Conservation (phyloP, 305 asterid genomes). For the Fraxinus platypoda region DNA sequence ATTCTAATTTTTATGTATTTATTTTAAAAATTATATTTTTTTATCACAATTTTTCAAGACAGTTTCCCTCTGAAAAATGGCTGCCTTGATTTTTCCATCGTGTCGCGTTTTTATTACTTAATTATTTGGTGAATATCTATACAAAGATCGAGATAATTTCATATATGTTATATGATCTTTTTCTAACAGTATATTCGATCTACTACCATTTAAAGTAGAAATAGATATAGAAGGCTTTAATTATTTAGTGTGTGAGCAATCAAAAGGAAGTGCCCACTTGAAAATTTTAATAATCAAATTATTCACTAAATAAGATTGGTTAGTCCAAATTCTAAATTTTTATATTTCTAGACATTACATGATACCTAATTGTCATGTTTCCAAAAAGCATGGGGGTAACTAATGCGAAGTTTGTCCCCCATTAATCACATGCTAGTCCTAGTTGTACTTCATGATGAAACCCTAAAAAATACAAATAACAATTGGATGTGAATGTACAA, state of each 20-base stretch:
- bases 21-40: neutral
- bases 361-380: constrained; percentile 1
- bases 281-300: neutral
- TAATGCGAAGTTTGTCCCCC: neutral
- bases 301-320: neutral
- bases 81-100: neutral
- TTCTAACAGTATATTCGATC: neutral
- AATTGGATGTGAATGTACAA: neutral
- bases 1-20: neutral
- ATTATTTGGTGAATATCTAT: neutral
- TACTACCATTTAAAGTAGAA: neutral
- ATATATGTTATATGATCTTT: neutral
- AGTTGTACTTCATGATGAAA: constrained; percentile 3
- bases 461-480: neutral
- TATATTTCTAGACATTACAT: neutral
- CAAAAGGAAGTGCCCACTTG: neutral
- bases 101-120: neutral
- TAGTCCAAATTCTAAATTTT: neutral
- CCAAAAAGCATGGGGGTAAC: constrained; percentile 6
- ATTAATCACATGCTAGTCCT: neutral
- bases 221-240: neutral
- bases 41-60: neutral
- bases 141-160: neutral
- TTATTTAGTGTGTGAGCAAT: neutral
- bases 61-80: neutral